Conservation (phyloP, 1,284 basidiomycete genomes). For the Naganishia cerealis region DNA sequence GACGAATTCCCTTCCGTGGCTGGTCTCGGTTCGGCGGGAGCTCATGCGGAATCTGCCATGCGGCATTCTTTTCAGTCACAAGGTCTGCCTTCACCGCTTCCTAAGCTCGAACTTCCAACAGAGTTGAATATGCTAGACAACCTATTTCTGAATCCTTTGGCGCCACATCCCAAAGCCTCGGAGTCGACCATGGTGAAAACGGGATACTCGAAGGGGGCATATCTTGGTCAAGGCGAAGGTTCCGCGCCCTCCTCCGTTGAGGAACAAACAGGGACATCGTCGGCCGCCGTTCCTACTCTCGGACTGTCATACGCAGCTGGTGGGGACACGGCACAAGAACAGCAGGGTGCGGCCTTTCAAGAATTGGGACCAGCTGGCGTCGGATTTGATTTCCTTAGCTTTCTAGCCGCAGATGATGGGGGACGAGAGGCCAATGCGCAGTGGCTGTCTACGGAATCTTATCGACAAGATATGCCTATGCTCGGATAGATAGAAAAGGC, state of each 20-base stretch:
- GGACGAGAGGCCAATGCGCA: conserved; percentile 34
- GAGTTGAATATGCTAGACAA: conserved; percentile 55
- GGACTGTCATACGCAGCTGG: background rate
- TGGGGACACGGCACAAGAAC: background rate
- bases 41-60: conserved; percentile 34
- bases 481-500: no score
- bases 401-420: conserved; percentile 35
- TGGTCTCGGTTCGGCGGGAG: conserved; percentile 14
- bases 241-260: background rate
- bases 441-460: conserved; percentile 34
- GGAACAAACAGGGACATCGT: conserved; percentile 1
- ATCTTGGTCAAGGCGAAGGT: background rate
- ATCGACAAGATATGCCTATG: conserved; percentile 36
- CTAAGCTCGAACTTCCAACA: conserved; percentile 50
- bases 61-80: conserved; percentile 33
- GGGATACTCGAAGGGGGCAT: background rate
- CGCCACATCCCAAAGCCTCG: conserved; percentile 51
- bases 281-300: background rate
- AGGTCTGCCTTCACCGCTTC: conserved; percentile 49
- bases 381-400: conserved; percentile 34
- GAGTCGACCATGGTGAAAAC: conserved; percentile 45
- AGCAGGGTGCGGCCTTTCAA: background rate
- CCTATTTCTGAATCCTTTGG: conserved; percentile 54
- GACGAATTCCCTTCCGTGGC: conserved; percentile 10
- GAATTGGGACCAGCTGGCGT: conserved; percentile 23